Conservation (phyloP, 352 stramenopile genomes). For the Globisporangium paroecandrum region DNA sequence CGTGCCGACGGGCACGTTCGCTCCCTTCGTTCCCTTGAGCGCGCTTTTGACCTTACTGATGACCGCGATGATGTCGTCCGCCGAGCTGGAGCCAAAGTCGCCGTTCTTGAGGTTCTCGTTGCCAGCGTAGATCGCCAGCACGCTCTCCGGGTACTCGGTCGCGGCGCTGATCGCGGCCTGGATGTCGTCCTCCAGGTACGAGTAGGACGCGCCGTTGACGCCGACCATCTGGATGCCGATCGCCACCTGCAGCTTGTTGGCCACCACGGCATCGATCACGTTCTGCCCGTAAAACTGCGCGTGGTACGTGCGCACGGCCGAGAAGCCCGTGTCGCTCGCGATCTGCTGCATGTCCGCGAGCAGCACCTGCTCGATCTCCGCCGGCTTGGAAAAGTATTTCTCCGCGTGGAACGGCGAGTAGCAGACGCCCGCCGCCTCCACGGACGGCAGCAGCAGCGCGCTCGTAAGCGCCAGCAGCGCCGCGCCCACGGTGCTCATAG, state of each 20-base stretch:
- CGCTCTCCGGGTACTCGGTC: conserved; percentile 22
- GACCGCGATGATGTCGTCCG: conserved; percentile 22
- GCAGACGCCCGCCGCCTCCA: conserved; percentile 12
- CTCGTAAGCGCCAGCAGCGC: background rate
- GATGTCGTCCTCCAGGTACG: conserved; percentile 30
- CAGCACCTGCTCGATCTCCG: conserved; percentile 15
- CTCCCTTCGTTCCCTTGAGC: conserved; percentile 18
- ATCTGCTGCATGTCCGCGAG: conserved; percentile 26
- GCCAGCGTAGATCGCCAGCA: conserved; percentile 33
- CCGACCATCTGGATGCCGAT: conserved; percentile 32
- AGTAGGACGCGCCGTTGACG: conserved; percentile 6
- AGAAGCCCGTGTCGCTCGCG: conserved; percentile 24
- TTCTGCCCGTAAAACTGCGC: conserved; percentile 32
- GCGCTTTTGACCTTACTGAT: conserved; percentile 30
- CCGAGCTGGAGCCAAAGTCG: conserved; percentile 23
- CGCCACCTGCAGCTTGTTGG: conserved; percentile 27
- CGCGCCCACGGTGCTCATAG: background rate
- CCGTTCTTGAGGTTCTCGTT: conserved; percentile 41
- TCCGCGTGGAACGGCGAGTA: conserved; percentile 35
- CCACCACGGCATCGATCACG: conserved; percentile 26
- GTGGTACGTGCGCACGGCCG: conserved; percentile 34
- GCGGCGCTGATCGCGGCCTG: conserved; percentile 25
- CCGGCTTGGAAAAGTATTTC: conserved; percentile 9
- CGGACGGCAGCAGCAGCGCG: background rate
- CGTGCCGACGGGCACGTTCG: conserved; percentile 30